Conservation (phyloP, 345 rosid genomes). For the Gossypium turneri region DNA sequence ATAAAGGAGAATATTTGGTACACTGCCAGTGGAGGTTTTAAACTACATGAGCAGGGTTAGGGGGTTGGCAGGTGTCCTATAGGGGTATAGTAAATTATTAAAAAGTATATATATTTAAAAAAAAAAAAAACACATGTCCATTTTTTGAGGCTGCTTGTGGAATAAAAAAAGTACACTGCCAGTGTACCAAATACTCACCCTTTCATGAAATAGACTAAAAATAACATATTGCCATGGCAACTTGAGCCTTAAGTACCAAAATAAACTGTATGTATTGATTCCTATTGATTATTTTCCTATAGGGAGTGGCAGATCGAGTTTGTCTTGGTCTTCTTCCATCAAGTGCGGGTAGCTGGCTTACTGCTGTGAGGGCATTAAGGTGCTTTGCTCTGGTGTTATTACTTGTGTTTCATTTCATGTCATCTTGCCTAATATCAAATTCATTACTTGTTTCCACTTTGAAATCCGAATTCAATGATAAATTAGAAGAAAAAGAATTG, state of each 20-base stretch:
- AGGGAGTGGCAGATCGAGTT: constrained; percentile 92
- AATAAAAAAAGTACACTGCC: too few species aligned
- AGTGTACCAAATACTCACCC: too few species aligned
- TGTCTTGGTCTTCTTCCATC: constrained; percentile 89
- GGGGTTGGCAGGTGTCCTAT: too few species aligned
- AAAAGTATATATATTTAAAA: too few species aligned
- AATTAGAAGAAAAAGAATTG: background rate
- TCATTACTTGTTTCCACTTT: background rate
- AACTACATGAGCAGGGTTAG: too few species aligned
- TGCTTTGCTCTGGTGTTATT: constrained; percentile 20
- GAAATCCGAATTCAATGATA: background rate
- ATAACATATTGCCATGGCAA: background rate
- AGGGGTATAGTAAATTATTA: too few species aligned
- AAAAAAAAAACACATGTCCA: too few species aligned
- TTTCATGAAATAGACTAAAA: background rate
- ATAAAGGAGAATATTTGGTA: too few species aligned
- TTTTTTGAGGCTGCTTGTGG: too few species aligned
- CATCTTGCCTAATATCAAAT: background rate
- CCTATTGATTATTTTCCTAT: constrained; percentile 14
- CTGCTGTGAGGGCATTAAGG: constrained; percentile 88
- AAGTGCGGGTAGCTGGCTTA: constrained; percentile 84
- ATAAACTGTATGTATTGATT: constrained; percentile 1
- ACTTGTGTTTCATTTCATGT: background rate
- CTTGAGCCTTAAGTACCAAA: background rate
- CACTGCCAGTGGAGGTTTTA: too few species aligned